These are phyloP conservation scores for Lanzia echinophila DNA, from an alignment of 2,329 filamentous ascomycete genomes.

Conservation along the genomic window DNA sequence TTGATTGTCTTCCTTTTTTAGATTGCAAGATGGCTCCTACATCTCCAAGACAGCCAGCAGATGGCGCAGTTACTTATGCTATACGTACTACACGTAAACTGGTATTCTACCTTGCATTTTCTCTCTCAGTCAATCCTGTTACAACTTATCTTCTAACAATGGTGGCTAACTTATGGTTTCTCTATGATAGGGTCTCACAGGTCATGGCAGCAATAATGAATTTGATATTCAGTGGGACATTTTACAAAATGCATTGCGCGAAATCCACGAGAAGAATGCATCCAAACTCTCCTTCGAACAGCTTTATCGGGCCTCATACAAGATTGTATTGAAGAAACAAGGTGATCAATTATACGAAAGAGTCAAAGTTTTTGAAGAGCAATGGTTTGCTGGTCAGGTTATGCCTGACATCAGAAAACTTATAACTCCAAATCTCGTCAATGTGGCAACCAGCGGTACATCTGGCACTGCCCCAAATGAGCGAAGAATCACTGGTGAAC, in stretches of 20 bases:
- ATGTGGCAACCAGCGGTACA: slow-evolving; percentile 49
- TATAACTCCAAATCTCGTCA: slow-evolving; percentile 62
- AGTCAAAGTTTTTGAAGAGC: slow-evolving; percentile 73
- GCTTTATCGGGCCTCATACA: slow-evolving; percentile 89
- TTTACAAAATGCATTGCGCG: slow-evolving; percentile 67
- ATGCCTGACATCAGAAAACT: slow-evolving; percentile 62
- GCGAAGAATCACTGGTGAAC: slow-evolving; percentile 72
- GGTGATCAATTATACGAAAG: slow-evolving; percentile 74
- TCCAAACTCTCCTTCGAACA: slow-evolving; percentile 90
- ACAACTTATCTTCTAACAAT: background rate
- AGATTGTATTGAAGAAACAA: slow-evolving; percentile 84
- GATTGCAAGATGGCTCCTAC: background rate
- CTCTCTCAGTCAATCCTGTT: background rate
- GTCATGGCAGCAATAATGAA: slow-evolving; percentile 56
- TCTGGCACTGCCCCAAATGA: slow-evolving; percentile 65
- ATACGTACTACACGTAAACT: background rate
- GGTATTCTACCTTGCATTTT: background rate
- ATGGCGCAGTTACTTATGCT: background rate
- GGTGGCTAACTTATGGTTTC: slow-evolving; percentile 8
- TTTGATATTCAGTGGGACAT: slow-evolving; percentile 82
- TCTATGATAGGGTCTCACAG: slow-evolving; percentile 43
- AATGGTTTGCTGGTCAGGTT: slow-evolving; percentile 72
- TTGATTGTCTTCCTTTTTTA: no score
- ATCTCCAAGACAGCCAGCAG: background rate
- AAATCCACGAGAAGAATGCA: slow-evolving; percentile 90